phyloP scores from a whole-genome alignment of 2,329 filamentous ascomycete genomes.

The Neonectria neomacrospora region DNA sequence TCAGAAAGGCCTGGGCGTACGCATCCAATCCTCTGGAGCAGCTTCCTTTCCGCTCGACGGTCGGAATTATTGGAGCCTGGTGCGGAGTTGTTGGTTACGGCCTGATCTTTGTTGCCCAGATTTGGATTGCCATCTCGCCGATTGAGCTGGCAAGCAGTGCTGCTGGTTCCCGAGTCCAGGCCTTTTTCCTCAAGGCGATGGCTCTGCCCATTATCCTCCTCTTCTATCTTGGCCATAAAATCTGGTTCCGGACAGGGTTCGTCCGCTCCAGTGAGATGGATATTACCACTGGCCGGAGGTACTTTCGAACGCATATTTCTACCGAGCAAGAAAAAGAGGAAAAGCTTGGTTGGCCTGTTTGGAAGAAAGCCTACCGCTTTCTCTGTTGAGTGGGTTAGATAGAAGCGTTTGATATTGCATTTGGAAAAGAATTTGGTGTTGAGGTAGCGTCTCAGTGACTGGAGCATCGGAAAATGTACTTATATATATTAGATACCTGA shows the following conservation, averaged over 20 bases:
- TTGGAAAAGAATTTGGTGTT: neutral
- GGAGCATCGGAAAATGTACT: too few species aligned
- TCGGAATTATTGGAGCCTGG: slow-evolving; percentile 82
- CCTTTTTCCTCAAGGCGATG: slow-evolving; percentile 79
- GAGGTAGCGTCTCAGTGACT: neutral
- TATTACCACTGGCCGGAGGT: slow-evolving; percentile 82
- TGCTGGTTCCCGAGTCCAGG: slow-evolving; percentile 59
- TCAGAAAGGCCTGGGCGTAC: slow-evolving; percentile 78
- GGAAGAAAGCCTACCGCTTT: slow-evolving; percentile 80
- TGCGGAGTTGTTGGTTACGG: slow-evolving; percentile 79
- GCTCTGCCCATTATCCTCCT: slow-evolving; percentile 74
- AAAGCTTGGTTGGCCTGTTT: slow-evolving; percentile 73
- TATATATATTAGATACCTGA: neutral
- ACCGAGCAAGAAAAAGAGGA: slow-evolving; percentile 84
- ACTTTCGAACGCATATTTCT: slow-evolving; percentile 82
- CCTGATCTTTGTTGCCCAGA: slow-evolving; percentile 81
- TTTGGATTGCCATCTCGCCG: slow-evolving; percentile 86
- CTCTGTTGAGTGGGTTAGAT: slow-evolving; percentile 64
- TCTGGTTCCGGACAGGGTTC: slow-evolving; percentile 62
- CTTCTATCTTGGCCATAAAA: slow-evolving; percentile 82
- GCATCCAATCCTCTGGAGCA: slow-evolving; percentile 76
- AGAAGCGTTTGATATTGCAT: neutral
- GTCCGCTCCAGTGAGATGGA: slow-evolving; percentile 82
- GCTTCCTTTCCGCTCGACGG: slow-evolving; percentile 82
- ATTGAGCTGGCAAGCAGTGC: slow-evolving; percentile 55